Base-by-base conservation (phyloP, 179 eudicot genomes). In the Heliamphora ciliata region DNA sequence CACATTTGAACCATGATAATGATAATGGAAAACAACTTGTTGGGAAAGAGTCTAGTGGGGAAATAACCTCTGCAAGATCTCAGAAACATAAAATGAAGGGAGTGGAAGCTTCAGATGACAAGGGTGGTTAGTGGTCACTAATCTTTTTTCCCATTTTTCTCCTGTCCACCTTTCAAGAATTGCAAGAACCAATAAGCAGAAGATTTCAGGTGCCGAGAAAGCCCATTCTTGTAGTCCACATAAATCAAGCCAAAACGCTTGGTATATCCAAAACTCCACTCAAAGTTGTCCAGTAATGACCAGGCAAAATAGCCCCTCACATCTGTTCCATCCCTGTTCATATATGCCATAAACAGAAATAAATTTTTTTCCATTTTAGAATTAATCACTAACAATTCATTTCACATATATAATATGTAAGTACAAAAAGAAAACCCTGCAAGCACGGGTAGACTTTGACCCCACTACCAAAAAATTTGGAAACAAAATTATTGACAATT, bases 231-330 rank as follows among this genome's bases (percentile, higher is more conserved):
- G 87, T 89, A 91, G 86, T 93, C 94, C 66, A 93, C 93, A 61
- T 86, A 91, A 54, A 90, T 80, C 80, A 93, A 76, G 68, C 97
- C 95, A 59, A 93, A 93, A 0, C 95, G 91, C 68, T 90, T 91
- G 31, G 95, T 89, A 82, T 89, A 93, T 69, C 97, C 97, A 67
- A 83, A 79, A 21, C 79, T 78, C 97, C 97, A 90, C 84, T 93
- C 93, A 50, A 91, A 91, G 89, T 93, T 89, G 86, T 93, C 95
- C 80, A 93, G 66, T 77, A 91, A 84, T 8, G 97, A 93, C 95
- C 97, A 93, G 7, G 93, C 97, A 86, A 93, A 93, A 81, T 91
- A 90, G 55, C 95, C 97, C 77, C 87, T 88, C 73, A 93, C 91
- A 81, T 93, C 84, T 14, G 82, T 86, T 21, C 97, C 97, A 55